Evolutionary conservation across 1,139 yeast species (phyloP), one percentile per base, ranked within the genome.

Genomic region (Pichia inconspicua): DNA sequence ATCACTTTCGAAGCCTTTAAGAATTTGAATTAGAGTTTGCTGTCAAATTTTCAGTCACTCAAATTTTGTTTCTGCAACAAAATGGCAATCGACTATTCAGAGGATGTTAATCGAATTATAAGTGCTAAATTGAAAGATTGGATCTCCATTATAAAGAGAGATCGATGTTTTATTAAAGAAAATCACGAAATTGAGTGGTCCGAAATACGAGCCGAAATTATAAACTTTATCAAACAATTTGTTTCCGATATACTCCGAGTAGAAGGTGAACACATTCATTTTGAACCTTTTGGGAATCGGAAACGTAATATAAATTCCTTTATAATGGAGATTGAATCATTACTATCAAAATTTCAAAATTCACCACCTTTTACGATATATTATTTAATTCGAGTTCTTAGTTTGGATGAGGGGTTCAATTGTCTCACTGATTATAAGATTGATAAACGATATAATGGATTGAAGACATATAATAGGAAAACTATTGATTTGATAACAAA

Each of bases 321-420:
- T 15, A 15, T 34, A 8, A 14, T 9, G 17, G 4, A 34, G 19
- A 34, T 15, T 34, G 37, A 17, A 10, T n/a, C 7, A 34, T 30
- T 30, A 11, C 11, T 34, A 8, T 34, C 36, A 1, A 32, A 32
- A 10, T 55, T 56, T 28, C 4, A 22, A 4, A 32, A 27, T 4
- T 50, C 53, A 3, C 59, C 59, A 3, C 59, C 59, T 8, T 56
- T 51, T 36, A 56, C 58, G 3, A 53, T 56, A 5, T 25, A 14
- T 9, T 41, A 44, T 25, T 35, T 56, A 25, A 40, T 37, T 2
- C 27, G 45, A 19, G 25, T 22, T 38, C 40, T 38, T 9, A 22
- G 15, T 10, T 6, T 38, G 11, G 37, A 34, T 4, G 14, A 34
- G 12, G 37, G 15, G 12, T 9, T 38, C 10, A 22, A 22, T 38